A percentile compares a stretch with the other conserved stretches of the same genome.
These are phyloP conservation scores for Penicillium capsulatum DNA, from an alignment of 2,329 filamentous ascomycete genomes.

Conservation along the genomic window DNA sequence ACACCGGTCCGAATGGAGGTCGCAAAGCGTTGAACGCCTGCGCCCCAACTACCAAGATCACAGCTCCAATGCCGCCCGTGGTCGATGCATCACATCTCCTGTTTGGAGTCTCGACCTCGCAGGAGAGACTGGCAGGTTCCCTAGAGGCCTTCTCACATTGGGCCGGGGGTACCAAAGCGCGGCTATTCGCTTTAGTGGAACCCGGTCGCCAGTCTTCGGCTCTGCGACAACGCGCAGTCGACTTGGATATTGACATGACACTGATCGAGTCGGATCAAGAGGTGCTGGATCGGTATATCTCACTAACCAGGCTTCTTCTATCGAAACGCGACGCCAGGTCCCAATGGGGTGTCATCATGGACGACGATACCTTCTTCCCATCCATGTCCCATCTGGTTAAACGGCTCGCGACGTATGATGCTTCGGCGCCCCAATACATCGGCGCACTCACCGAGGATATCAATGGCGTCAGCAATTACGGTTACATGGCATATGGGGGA, in stretches of 20 bases:
- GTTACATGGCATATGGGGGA: neutral
- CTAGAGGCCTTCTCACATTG: neutral
- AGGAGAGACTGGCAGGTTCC: neutral
- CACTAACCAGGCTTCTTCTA: neutral
- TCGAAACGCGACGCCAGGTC: neutral
- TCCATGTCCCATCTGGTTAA: neutral
- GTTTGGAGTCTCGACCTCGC: neutral
- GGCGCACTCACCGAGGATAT: neutral
- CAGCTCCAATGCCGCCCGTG: neutral
- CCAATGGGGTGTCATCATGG: neutral
- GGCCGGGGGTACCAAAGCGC: neutral
- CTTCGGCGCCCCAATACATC: neutral
- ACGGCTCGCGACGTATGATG: neutral
- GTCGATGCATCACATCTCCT: neutral
- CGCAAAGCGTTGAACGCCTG: neutral
- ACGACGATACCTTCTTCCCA: neutral
- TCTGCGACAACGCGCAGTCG: neutral
- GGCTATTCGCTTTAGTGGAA: neutral
- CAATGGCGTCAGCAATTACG: neutral
- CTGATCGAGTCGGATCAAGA: neutral
- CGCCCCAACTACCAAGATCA: neutral
- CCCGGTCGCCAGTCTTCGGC: neutral
- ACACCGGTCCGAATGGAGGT: neutral
- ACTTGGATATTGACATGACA: neutral
- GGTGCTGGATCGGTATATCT: neutral